Conservation (phyloP, 208 protist genomes). For the Acanthamoeba quina region DNA sequence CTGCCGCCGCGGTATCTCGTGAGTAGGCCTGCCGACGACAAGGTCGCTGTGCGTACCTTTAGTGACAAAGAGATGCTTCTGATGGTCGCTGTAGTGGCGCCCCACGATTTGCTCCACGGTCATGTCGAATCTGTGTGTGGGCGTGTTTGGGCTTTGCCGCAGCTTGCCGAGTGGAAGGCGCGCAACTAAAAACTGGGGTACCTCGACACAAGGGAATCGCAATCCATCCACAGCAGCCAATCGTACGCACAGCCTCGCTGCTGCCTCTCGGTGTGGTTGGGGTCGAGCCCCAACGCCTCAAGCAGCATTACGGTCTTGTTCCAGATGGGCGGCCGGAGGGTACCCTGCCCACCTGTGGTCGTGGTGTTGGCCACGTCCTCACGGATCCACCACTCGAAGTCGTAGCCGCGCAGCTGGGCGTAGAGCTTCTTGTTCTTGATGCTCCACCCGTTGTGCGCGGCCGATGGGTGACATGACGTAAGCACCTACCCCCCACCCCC, state of each 20-base stretch:
- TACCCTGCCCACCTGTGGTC: not conserved
- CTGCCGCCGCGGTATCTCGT: not conserved
- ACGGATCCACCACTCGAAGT: slow-evolving; percentile 21
- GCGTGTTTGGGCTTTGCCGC: no score
- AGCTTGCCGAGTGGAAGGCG: no score
- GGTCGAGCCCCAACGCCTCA: not conserved
- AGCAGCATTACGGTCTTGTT: slow-evolving; percentile 4
- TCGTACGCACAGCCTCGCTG: not conserved
- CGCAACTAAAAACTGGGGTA: no score
- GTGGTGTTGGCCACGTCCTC: not conserved
- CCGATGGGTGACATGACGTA: not conserved
- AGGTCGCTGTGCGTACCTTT: not conserved
- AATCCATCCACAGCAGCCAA: slow-evolving; percentile 25
- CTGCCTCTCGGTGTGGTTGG: not conserved
- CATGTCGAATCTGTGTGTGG: not conserved
- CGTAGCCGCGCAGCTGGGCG: slow-evolving; percentile 9
- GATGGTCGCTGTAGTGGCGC: not conserved
- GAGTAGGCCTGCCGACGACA: not conserved
- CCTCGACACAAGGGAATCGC: slow-evolving; percentile 8
- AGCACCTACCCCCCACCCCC: not conserved
- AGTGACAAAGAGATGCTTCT: not conserved
- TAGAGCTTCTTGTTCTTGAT: slow-evolving; percentile 15
- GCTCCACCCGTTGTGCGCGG: not conserved
- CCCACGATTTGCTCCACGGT: not conserved
- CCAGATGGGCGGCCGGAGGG: not conserved